Conservation (phyloP, 2,329 filamentous ascomycete genomes). For the Fusarium musae region DNA sequence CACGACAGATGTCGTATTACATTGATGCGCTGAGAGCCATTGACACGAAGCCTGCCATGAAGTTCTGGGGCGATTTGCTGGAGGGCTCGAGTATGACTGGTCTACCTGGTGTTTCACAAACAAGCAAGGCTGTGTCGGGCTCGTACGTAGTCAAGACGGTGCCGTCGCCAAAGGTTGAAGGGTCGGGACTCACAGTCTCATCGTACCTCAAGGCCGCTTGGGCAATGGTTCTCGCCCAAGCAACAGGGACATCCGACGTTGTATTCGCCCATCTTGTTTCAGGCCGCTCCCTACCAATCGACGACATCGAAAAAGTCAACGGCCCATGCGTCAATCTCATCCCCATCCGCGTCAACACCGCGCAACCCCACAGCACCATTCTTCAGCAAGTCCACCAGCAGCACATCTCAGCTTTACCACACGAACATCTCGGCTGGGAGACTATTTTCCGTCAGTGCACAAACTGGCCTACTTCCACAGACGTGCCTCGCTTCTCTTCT, state of each 20-base stretch:
- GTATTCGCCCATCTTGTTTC: neutral
- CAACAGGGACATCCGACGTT: neutral
- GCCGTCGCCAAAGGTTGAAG: neutral
- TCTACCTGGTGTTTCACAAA: rapidly evolving
- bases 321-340: neutral
- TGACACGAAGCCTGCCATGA: neutral
- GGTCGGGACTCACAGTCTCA: neutral
- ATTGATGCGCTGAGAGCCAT: neutral
- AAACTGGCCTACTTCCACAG: neutral
- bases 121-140: rapidly evolving
- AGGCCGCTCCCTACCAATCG: neutral
- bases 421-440: neutral
- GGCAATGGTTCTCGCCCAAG: neutral
- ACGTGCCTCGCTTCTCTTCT: neutral
- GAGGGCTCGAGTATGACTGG: rapidly evolving
- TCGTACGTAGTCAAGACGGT: neutral
- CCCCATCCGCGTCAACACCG: neutral
- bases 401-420: neutral
- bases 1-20: neutral
- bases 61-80: neutral
- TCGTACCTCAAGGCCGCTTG: neutral
- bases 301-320: neutral
- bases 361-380: neutral
- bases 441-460: neutral
- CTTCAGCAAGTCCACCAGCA: neutral